Conservation (phyloP, 495 filamentous ascomycete species). For the Daldinia vernicosa region DNA sequence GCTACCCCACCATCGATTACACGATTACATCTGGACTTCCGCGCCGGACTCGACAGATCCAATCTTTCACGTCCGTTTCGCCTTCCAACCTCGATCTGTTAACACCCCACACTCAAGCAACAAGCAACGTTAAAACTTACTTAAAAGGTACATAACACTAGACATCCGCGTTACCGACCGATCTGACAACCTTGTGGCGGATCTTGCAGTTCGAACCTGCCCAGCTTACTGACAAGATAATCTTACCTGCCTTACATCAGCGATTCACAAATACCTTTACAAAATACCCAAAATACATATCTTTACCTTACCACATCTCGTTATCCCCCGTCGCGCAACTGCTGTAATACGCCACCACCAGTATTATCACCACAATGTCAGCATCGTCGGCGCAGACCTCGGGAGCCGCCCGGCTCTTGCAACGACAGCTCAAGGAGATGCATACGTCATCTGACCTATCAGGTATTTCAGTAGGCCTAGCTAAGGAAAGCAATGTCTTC, state of each 20-base stretch:
- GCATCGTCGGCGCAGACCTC: slow-evolving; percentile 45
- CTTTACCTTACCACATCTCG: not conserved
- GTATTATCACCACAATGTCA: slow-evolving; percentile 22
- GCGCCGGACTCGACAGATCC: not conserved
- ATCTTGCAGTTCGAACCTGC: not conserved
- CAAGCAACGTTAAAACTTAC: not conserved
- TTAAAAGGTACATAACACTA: not conserved
- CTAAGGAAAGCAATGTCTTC: slow-evolving; percentile 88
- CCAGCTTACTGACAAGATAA: not conserved
- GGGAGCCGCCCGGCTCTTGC: slow-evolving; percentile 76
- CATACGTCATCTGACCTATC: slow-evolving; percentile 90
- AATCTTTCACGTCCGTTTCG: not conserved
- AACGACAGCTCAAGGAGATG: slow-evolving; percentile 91
- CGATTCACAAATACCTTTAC: not conserved
- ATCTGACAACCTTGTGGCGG: not conserved
- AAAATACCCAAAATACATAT: not conserved
- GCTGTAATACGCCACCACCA: not conserved
- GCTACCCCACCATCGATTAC: slow-evolving; percentile 7
- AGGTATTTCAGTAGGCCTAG: slow-evolving; percentile 90
- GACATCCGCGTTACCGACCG: not conserved
- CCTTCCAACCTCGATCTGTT: not conserved
- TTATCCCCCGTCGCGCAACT: not conserved
- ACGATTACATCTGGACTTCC: too few species aligned
- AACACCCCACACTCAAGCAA: not conserved
- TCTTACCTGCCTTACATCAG: not conserved